Conservation (phyloP, 1,284 basidiomycete genomes). For the Meripilus lineatus region DNA sequence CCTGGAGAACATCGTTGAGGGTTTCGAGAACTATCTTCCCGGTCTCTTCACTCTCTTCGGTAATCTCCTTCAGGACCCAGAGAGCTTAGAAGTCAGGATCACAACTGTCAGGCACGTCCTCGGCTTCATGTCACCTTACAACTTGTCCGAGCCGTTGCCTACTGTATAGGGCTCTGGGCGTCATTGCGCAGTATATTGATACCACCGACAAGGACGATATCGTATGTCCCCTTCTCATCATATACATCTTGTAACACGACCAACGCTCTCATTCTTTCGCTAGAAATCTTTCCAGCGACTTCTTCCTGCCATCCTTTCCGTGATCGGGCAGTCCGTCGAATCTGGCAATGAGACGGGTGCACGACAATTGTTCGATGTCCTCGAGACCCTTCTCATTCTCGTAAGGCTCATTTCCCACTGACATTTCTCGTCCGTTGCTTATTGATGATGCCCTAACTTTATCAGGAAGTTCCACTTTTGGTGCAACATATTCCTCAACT, state of each 20-base stretch:
- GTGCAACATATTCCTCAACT: conserved; percentile 87
- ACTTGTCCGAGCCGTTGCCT: conserved; percentile 9
- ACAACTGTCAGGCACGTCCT: conserved; percentile 75
- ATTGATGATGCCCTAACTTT: conserved; percentile 8
- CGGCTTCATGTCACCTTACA: conserved; percentile 1
- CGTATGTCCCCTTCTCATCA: conserved; percentile 40
- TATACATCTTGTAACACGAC: conserved; percentile 5
- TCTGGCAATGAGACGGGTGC: conserved; percentile 78
- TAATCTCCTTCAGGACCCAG: conserved; percentile 78
- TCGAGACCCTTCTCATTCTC: conserved; percentile 93
- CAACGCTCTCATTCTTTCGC: neutral
- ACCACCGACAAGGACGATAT: conserved; percentile 85
- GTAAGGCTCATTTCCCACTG: conserved; percentile 35
- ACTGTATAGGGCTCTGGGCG: conserved; percentile 72
- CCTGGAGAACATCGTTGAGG: conserved; percentile 89
- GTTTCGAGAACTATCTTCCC: conserved; percentile 75
- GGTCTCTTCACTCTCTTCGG: conserved; percentile 84
- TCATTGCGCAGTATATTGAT: conserved; percentile 93
- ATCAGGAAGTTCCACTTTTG: conserved; percentile 87
- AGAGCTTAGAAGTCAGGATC: conserved; percentile 88
- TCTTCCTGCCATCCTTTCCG: conserved; percentile 87
- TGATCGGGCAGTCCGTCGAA: conserved; percentile 87
- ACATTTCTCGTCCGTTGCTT: neutral
- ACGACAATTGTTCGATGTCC: conserved; percentile 90
- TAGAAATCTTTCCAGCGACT: conserved; percentile 88